Evolutionary conservation across 2,329 filamentous ascomycete genomes (phyloP).

Genomic region (Colletotrichum liaoningense): DNA sequence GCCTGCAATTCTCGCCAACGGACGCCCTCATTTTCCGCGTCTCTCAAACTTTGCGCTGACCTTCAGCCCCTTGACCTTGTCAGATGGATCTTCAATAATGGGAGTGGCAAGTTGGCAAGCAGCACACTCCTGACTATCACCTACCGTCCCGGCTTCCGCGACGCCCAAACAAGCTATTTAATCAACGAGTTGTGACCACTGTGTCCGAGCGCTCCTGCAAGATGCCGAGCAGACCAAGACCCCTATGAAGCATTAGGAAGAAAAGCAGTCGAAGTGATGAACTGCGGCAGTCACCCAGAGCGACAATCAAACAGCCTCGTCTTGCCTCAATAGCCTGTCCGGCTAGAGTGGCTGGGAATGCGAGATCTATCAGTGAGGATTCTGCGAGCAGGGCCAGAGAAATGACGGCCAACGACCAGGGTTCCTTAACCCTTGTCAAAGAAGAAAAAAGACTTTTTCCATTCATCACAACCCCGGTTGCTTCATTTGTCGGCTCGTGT

Average conservation of each 20-base stretch:
- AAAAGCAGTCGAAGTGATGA: neutral
- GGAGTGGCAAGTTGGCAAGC: slow-evolving; percentile 27
- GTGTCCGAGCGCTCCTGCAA: slow-evolving; percentile 23
- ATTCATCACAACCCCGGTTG: slow-evolving; percentile 24
- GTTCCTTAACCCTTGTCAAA: slow-evolving; percentile 2
- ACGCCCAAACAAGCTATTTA: slow-evolving; percentile 15
- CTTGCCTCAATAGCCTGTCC: neutral
- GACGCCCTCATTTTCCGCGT: slow-evolving; percentile 12
- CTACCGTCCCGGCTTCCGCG: slow-evolving; percentile 32
- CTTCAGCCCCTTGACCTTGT: slow-evolving; percentile 33
- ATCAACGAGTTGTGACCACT: slow-evolving; percentile 1
- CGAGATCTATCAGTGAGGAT: neutral
- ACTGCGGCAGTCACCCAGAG: neutral
- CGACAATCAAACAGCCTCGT: neutral
- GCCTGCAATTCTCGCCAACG: slow-evolving; percentile 15
- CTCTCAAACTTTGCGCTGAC: slow-evolving; percentile 22
- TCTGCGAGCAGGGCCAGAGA: neutral
- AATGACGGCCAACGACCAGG: slow-evolving; percentile 17
- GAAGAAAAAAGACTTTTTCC: slow-evolving; percentile 14
- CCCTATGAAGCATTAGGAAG: slow-evolving; percentile 3
- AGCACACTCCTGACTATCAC: slow-evolving; percentile 27
- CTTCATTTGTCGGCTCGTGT: slow-evolving; percentile 35
- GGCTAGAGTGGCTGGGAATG: neutral
- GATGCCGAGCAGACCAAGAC: neutral
- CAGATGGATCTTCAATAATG: slow-evolving; percentile 28